Evolutionary conservation across 495 filamentous ascomycete species (phyloP), one percentile per base, ranked within the genome.

Genomic region (Xylaria telfairii): DNA sequence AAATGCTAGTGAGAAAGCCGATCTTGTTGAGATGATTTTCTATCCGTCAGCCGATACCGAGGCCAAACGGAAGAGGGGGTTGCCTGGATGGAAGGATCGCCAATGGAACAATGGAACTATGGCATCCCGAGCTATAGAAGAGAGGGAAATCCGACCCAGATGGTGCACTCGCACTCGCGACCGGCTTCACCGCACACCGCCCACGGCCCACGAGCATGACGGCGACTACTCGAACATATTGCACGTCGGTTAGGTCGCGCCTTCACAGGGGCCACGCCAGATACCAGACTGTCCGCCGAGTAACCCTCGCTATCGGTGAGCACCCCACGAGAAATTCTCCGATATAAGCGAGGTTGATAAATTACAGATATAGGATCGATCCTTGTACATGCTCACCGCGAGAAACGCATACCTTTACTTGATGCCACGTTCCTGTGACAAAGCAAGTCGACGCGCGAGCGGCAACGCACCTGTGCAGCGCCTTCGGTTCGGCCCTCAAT

Each of bases 1-100:
- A 47, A 24, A 44, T 44, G 47, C 34, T 30, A n/a, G 46, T 42
- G 46, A 60, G 21, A 26, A 56, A 17, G 44, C 42, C 56, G 46
- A 49, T 69, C 67, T 54, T 54, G 28, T 54, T 69, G 59, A 63
- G 44, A 54, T 42, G 67, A 30, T 53, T 47, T n/a, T 54, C 34
- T 21, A 46, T 61, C 44, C 51, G 41, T 69, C 54, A 62, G 53
- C 54, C 56, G 42, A 61, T 41, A 41, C 54, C 17, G n/a, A 47
- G 32, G 34, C 57, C 30, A 49, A 56, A 54, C 44, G 54, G 56
- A 13, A 46, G 39, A 7, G 54, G 56, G 59, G 21, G 1, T 21
- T 39, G 67, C 28, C 34, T 39, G 26, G 56, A 34, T 63, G 32
- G 44, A 54, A 44, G 34, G 44, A 44, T 32, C 42, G 19, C 19